Base-by-base conservation (phyloP, 177 flowering plant genomes). In the Vitis hybrid region DNA sequence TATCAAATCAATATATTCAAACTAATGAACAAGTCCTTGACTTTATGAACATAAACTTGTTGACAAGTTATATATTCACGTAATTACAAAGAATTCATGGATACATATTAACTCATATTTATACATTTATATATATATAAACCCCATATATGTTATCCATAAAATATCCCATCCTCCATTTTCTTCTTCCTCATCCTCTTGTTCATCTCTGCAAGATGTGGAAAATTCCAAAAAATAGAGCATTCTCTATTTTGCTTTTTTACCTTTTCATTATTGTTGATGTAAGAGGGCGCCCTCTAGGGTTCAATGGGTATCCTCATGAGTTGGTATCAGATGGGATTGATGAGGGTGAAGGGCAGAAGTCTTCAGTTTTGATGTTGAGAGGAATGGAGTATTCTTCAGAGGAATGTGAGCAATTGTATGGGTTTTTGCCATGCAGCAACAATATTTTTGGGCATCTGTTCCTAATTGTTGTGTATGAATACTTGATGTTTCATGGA, bases 391-490 rank as follows among this genome's bases (percentile, higher is more conserved):
- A n/a, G n/a, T 39, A 50, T 48, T 33, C 53, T 4, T 8, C 19
- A 2, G 68, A 67, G 15, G 72, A 49, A 10, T 77, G 81, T 31
- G 74, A 75, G 68, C 79, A 76, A 19, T 29, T 76, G 64, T 79
- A 79, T 53, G 82, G 79, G 0, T 76, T 79, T 48, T 64, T 79
- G 77, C 79, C 82, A 21, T 79, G 82, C 67, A 64, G 79, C 12
- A 56, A 56, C 19, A 79, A 18, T 53, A 3, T 56, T 18, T 7
- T 60, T 1, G 82, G 82, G 0, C 74, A 75, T 67, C 33, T 79
- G 50, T 79, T 79, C 56, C 39, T 79, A n/a, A 79, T 79, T 18
- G 13, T 79, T 22, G 74, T 79, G 48, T 79, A 79, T 64, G 76
- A 76, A 45, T 79, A 73, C 45, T 45, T 79, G 45, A 19, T 79